Evolutionary conservation across 2,329 filamentous ascomycete genomes (phyloP), one percentile per base, ranked within the genome.

Genomic region (Colletotrichum tabaci): DNA sequence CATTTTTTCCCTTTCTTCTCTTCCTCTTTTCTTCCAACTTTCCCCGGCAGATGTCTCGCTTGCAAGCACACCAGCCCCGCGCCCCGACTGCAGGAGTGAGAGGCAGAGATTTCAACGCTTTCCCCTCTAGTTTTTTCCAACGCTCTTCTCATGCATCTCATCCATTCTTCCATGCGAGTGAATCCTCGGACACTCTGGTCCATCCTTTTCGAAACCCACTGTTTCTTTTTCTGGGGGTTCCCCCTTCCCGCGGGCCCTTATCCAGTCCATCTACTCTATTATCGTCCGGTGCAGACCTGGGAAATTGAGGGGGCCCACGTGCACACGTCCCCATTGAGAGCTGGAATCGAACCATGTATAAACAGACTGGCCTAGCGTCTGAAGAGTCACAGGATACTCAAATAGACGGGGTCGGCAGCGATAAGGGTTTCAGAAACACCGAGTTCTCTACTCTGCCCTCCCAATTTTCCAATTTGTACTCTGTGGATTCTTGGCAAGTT

Each of bases 271-370:
- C 60, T 60, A 47, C 58, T 68, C 44, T 35, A 53, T 46, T 63
- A 21, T 50, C 21, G 46, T 38, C 47, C 46, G 46, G 21, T 18
- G 40, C 60, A 52, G 52, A 55, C 52, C 57, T 38, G 50, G 35
- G 76, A 77, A 78, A 77, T 77, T 73, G 26, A 4, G 58, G 35
- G 58, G 71, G 72, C 73, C 74, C 77, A 78, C 77, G 75, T 79
- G 77, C 74, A 66, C 62, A 50, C 42, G 35, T 21, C 35, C 52
- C 46, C 5, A 38, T 44, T 58, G 13, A 40, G 30, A 57, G 38
- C 38, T 58, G 67, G 50, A 53, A 30, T 18, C 9, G 23, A 18
- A 35, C 9, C 52, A 71, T 44, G 38, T 46, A 44, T 53, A 49
- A 53, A 68, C 63, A 61, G 56, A 47, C 44, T 21, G 44, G n/a